phyloP scores from a whole-genome alignment of 805 yeast genomes.

The Jamesozyma piceae region DNA sequence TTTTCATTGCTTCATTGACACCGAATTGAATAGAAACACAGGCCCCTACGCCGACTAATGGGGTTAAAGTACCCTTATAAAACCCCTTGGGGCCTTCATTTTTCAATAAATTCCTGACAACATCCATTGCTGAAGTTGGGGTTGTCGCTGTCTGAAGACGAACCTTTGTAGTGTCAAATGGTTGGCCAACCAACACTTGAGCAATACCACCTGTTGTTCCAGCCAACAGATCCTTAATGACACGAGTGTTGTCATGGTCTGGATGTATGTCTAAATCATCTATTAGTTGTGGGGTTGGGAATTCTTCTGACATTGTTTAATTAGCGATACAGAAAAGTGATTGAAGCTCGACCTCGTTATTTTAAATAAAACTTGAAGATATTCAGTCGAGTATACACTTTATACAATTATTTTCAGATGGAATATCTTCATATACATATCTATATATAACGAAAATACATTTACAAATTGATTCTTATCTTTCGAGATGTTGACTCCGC shows the following conservation, averaged over 20 bases:
- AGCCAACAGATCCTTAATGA: conserved; percentile 70
- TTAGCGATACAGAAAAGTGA: too few species aligned
- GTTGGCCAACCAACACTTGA: conserved; percentile 92
- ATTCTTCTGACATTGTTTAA: conserved; percentile 28
- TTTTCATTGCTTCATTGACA: conserved; percentile 88
- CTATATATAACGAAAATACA: too few species aligned
- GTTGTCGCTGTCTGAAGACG: conserved; percentile 82
- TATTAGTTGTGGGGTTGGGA: conserved; percentile 26
- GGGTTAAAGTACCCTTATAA: conserved; percentile 90
- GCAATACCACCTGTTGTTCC: conserved; percentile 96
- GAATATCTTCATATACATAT: too few species aligned
- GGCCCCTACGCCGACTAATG: conserved; percentile 93
- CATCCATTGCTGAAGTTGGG: conserved; percentile 63
- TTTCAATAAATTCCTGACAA: conserved; percentile 55
- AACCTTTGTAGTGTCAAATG: conserved; percentile 91
- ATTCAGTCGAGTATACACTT: too few species aligned
- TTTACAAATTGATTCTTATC: too few species aligned
- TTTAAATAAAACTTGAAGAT: too few species aligned
- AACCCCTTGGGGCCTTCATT: conserved; percentile 83
- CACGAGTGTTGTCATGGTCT: conserved; percentile 27
- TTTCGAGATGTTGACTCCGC: too few species aligned
- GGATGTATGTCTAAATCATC: conserved; percentile 22
- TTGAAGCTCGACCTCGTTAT: not conserved
- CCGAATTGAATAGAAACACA: conserved; percentile 95
- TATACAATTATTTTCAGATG: too few species aligned